Conservation (phyloP, 2,329 filamentous ascomycete species). For the Pochonia chlamydosporia region DNA sequence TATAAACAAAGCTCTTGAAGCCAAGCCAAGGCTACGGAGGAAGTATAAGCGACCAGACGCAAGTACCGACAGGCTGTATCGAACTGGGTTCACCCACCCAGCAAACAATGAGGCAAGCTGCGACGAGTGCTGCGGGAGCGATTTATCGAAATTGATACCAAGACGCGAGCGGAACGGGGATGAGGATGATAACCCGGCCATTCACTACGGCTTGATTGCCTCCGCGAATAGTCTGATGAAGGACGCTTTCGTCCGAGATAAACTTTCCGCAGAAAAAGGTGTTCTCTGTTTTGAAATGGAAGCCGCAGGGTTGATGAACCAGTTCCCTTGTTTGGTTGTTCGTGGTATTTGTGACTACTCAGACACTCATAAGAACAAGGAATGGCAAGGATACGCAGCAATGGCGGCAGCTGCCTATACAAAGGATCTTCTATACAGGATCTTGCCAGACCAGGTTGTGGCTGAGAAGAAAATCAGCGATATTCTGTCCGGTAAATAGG, state of each 20-base stretch:
- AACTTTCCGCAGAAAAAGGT: slow-evolving; percentile 13
- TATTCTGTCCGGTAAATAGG: slow-evolving; percentile 4
- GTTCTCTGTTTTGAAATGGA: slow-evolving; percentile 21
- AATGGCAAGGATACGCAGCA: slow-evolving; percentile 24
- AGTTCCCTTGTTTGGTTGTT: slow-evolving; percentile 25
- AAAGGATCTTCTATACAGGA: slow-evolving; percentile 15
- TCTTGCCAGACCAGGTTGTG: slow-evolving; percentile 10
- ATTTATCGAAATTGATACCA: not conserved
- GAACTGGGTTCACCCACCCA: slow-evolving; percentile 2
- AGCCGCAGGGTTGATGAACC: slow-evolving; percentile 22
- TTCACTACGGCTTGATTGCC: slow-evolving; percentile 15
- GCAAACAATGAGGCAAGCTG: not conserved
- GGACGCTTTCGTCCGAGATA: slow-evolving; percentile 11
- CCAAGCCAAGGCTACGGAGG: not conserved
- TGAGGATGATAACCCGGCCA: slow-evolving; percentile 5
- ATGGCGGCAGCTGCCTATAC: slow-evolving; percentile 23
- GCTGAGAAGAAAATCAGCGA: slow-evolving; percentile 9
- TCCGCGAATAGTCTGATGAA: not conserved
- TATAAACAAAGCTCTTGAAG: not conserved
- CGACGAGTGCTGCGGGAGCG: not conserved
- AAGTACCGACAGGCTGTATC: slow-evolving; percentile 6
- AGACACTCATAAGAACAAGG: slow-evolving; percentile 25
- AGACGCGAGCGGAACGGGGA: not conserved
- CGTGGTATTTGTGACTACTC: slow-evolving; percentile 31
- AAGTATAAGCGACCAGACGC: slow-evolving; percentile 4